Evolutionary conservation across 2,329 filamentous ascomycete genomes (phyloP), one percentile per base, ranked within the genome.

Genomic region (Pyrenophora teres): DNA sequence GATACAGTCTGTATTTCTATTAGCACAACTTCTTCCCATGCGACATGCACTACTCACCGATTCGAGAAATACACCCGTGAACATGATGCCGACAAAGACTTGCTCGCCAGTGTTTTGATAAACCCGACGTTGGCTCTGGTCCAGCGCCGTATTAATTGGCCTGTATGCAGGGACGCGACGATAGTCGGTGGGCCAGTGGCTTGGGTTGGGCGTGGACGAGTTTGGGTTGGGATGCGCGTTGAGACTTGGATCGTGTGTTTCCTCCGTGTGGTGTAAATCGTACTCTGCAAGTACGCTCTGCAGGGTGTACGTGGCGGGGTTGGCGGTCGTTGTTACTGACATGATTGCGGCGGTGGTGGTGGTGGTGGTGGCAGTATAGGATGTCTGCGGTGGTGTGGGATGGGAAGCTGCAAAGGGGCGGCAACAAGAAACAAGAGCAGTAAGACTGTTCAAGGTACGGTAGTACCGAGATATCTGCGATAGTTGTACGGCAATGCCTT

Each of bases 11-110:
- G 46, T n/a, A 44, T 19, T 39, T 12, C 48, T 25, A 8, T 54
- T 23, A 54, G 46, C 41, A 18, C 32, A 40, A 21, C 38, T 32
- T 12, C 40, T 19, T 30, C 16, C 18, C 36, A 1, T 25, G 8
- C 23, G 6, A 30, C 10, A 10, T 7, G 6, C 10, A 16, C 27
- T 32, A 75, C 73, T 65, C 56, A 78, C 75, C 52, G 74, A 75
- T 60, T 79, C 76, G 40, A 77, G 60, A 57, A 70, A 72, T 10
- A 79, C 74, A 5, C 77, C 80, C 23, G 73, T 74, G 54, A 82
- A 79, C 80, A 83, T 83, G 0, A 78, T 66, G 16, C 71, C 64
- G 15, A 83, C 72, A 59, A 83, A 82, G 6, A 70, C 72, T 36
- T 67, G 66, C 62, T 83, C 81, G 5, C 72, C 67, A 1, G 56